These are phyloP conservation scores for Daldinia vernicosa DNA, from an alignment of 495 filamentous ascomycete species.

Conservation along the genomic window DNA sequence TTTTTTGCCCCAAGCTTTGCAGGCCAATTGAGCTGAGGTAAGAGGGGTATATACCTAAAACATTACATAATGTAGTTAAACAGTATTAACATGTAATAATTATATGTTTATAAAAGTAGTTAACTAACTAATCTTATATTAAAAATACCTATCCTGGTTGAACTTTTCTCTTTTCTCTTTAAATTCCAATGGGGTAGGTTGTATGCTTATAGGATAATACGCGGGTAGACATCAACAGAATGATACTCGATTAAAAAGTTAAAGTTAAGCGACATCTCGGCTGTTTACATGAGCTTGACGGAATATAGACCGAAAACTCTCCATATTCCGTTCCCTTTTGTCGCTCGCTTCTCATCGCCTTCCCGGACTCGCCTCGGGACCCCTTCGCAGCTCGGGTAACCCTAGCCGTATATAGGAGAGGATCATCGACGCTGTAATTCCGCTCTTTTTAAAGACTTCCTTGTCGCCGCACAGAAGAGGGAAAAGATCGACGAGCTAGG, in stretches of 20 bases:
- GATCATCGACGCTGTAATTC: slow-evolving; percentile 35
- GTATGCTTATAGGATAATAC: not conserved
- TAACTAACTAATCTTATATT: not conserved
- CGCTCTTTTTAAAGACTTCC: slow-evolving; percentile 17
- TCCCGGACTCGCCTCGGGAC: slow-evolving; percentile 14
- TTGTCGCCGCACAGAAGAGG: slow-evolving; percentile 26
- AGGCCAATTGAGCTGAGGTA: slow-evolving; percentile 17
- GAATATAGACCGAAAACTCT: slow-evolving; percentile 8
- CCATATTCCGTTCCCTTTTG: slow-evolving; percentile 15
- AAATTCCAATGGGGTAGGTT: not conserved
- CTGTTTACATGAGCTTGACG: slow-evolving; percentile 22
- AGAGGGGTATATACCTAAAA: not conserved
- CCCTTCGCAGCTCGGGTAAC: not conserved
- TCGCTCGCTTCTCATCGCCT: slow-evolving; percentile 21
- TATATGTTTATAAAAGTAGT: too few relatives aligned
- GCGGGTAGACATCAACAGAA: not conserved
- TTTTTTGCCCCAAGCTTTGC: slow-evolving; percentile 7
- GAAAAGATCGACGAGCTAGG: slow-evolving; percentile 37
- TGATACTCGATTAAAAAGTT: not conserved
- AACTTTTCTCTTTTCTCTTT: not conserved
- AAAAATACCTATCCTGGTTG: not conserved
- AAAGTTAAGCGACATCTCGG: slow-evolving; percentile 8
- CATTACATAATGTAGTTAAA: too few relatives aligned
- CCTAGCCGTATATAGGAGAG: slow-evolving; percentile 35
- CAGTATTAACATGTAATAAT: too few relatives aligned